Percentiles rank a stretch among this genome's conserved stretches.
Evolutionary conservation across 805 yeast species (phyloP).

Genomic region (Ogataea saltuana): DNA sequence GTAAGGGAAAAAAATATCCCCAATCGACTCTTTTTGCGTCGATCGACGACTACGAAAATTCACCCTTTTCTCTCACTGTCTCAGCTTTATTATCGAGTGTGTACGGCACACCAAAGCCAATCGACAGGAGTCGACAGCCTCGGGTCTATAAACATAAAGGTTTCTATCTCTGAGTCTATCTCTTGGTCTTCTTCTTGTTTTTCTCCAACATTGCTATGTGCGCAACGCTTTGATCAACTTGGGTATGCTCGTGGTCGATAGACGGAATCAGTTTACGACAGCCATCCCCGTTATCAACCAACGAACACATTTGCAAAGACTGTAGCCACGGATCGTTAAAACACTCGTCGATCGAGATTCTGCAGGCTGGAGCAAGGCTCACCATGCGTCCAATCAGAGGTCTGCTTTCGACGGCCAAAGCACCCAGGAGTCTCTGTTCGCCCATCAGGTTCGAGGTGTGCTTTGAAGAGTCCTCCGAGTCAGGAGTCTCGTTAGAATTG

Average conservation of each 20-base stretch:
- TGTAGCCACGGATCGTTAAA: conserved; percentile 71
- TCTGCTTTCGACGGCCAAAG: conserved; percentile 70
- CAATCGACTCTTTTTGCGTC: too few species aligned
- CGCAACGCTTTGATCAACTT: conserved; percentile 90
- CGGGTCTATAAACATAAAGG: neutral
- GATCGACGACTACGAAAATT: too few species aligned
- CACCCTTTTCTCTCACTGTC: too few species aligned
- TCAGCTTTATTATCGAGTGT: too few species aligned
- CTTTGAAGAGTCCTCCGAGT: conserved; percentile 20
- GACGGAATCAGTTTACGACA: conserved; percentile 44
- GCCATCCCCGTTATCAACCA: conserved; percentile 41
- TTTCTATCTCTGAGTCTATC: conserved; percentile 11
- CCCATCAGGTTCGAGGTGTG: conserved; percentile 72
- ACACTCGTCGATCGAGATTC: conserved; percentile 78
- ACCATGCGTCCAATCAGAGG: conserved; percentile 74
- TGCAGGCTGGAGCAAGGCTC: conserved; percentile 80
- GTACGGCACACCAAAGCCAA: too few species aligned
- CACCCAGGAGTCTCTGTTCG: conserved; percentile 67
- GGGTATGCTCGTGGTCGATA: conserved; percentile 76
- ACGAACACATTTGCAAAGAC: conserved; percentile 68
- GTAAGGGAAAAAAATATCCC: too few species aligned
- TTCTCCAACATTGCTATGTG: conserved; percentile 92
- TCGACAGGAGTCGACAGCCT: too few species aligned
- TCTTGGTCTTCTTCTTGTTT: conserved; percentile 56
- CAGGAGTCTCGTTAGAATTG: conserved; percentile 19